Evolutionary conservation across 257 asterid genomes (phyloP).

Genomic region (Solanum etuberosum): DNA sequence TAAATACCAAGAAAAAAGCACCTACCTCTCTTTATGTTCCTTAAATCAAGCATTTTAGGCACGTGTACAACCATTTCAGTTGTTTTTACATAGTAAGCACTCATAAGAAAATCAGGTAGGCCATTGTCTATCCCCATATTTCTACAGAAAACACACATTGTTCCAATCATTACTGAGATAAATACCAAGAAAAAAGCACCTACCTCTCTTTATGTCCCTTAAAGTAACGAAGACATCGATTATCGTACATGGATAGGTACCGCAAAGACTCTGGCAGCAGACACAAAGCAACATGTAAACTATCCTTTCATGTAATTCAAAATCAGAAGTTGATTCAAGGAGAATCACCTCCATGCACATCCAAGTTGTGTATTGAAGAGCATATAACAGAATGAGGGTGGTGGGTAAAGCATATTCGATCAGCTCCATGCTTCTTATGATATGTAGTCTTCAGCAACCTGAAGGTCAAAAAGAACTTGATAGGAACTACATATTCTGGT

Average conservation of each 20-base stretch:
- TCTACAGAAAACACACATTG: neutral
- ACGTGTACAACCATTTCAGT: neutral
- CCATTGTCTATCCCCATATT: neutral
- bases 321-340: neutral
- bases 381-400: constrained; percentile 82
- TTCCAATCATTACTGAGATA: neutral
- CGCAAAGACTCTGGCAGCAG: constrained; percentile 58
- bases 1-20: too few relatives aligned
- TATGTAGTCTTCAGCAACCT: constrained; percentile 83
- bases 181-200: neutral
- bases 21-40: too few relatives aligned
- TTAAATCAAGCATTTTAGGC: neutral
- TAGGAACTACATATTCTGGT: neutral
- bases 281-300: constrained; percentile 10
- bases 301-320: neutral
- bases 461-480: constrained; percentile 13
- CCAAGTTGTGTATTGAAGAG: constrained; percentile 65
- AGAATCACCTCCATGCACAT: constrained; percentile 49
- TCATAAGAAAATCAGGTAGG: neutral
- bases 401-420: constrained; percentile 79
- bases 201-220: constrained; percentile 94
- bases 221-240: constrained; percentile 91
- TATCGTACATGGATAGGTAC: constrained; percentile 85
- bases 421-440: constrained; percentile 92
- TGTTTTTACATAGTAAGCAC: neutral